Evolutionary conservation across 2,329 filamentous ascomycete genomes (phyloP).

Genomic region (Verticillium nubilum): DNA sequence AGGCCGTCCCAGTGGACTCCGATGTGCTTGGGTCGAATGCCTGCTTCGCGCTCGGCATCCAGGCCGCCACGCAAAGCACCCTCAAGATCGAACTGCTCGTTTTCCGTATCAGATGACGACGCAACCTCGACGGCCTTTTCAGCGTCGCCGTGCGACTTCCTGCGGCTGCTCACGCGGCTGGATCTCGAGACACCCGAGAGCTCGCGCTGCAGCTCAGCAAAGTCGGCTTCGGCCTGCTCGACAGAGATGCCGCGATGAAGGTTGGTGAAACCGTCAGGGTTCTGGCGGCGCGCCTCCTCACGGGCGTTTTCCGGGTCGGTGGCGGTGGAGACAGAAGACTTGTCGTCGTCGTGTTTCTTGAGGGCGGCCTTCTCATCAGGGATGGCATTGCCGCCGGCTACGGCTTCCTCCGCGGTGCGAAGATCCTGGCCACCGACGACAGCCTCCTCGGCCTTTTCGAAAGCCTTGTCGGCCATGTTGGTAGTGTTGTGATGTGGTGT

Average conservation of each 20-base stretch:
- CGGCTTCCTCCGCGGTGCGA: conserved; percentile 16
- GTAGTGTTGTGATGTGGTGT: neutral
- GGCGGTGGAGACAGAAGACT: conserved; percentile 11
- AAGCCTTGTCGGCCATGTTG: conserved; percentile 21
- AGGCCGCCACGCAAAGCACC: conserved; percentile 65
- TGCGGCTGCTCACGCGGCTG: conserved; percentile 34
- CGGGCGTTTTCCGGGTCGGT: conserved; percentile 15
- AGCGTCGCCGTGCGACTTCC: conserved; percentile 36
- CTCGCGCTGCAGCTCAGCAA: conserved; percentile 60
- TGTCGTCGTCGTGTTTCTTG: neutral
- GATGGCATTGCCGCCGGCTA: conserved; percentile 14
- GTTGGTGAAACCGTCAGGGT: conserved; percentile 41
- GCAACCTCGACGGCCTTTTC: conserved; percentile 47
- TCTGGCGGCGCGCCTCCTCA: conserved; percentile 35
- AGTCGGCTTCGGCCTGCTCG: conserved; percentile 63
- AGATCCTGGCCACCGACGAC: conserved; percentile 18
- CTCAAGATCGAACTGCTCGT: conserved; percentile 70
- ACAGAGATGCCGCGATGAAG: conserved; percentile 53
- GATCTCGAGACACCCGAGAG: conserved; percentile 51
- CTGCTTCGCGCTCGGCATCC: conserved; percentile 66
- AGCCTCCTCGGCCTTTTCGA: conserved; percentile 22
- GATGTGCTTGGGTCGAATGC: conserved; percentile 75
- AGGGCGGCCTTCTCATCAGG: conserved; percentile 2
- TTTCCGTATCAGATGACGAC: conserved; percentile 37
- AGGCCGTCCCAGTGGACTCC: conserved; percentile 75